Conservation (phyloP, 2,329 filamentous ascomycete species). For the Pestalotiopsis sp. region DNA sequence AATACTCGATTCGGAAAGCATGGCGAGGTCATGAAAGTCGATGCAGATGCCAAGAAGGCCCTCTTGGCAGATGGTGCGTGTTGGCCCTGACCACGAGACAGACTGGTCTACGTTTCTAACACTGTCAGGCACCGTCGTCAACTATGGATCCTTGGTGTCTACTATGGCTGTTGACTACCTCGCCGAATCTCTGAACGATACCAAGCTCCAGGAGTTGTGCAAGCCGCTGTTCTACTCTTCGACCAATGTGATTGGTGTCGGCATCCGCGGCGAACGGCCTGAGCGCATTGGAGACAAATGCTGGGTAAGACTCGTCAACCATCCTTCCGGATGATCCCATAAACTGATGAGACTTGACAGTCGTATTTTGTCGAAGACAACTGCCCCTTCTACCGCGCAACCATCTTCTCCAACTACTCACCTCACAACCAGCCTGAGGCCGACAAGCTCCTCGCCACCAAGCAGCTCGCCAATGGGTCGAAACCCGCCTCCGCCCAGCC, state of each 20-base stretch:
- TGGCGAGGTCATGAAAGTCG: conserved; percentile 82
- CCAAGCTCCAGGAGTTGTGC: conserved; percentile 79
- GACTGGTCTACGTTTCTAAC: neutral
- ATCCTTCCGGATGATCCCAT: neutral
- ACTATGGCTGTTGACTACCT: conserved; percentile 96
- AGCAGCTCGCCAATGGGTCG: conserved; percentile 83
- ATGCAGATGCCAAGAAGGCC: conserved; percentile 83
- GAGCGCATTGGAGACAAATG: conserved; percentile 99
- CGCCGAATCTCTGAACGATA: conserved; percentile 82
- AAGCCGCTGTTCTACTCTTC: conserved; percentile 96
- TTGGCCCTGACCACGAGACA: too few relatives aligned
- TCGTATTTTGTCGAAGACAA: conserved; percentile 99
- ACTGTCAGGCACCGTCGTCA: conserved; percentile 73
- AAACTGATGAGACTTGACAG: conserved; percentile 37
- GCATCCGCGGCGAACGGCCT: conserved; percentile 86
- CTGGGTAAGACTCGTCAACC: conserved; percentile 65
- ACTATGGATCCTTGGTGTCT: conserved; percentile 89
- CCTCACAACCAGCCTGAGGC: conserved; percentile 92
- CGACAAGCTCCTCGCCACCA: conserved; percentile 81
- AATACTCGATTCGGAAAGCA: conserved; percentile 89
- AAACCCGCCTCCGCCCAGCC: conserved; percentile 73
- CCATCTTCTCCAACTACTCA: conserved; percentile 99
- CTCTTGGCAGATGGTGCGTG: conserved; percentile 64
- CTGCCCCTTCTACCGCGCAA: conserved; percentile 98
- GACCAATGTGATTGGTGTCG: conserved; percentile 96